Conservation (phyloP, 2,329 filamentous ascomycete species). For the Sclerotinia sclerotiorum region DNA sequence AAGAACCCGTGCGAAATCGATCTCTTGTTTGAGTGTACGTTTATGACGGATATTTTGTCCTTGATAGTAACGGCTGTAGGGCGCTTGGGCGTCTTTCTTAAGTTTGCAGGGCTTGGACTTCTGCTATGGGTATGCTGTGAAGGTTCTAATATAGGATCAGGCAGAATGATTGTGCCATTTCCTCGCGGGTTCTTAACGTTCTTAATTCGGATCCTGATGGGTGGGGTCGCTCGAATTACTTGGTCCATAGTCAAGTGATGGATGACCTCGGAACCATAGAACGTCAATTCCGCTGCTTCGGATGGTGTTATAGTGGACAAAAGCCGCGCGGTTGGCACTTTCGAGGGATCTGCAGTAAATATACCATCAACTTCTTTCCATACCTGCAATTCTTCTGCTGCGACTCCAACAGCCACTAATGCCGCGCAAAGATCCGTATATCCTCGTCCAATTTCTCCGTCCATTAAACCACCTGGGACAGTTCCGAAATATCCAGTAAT, state of each 20-base stretch:
- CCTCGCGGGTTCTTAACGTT: slow-evolving; percentile 86
- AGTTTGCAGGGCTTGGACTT: slow-evolving; percentile 47
- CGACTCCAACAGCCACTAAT: slow-evolving; percentile 83
- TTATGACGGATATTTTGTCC: slow-evolving; percentile 93
- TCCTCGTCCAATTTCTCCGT: slow-evolving; percentile 84
- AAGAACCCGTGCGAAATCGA: slow-evolving; percentile 96
- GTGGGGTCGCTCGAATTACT: slow-evolving; percentile 73
- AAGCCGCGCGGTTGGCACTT: slow-evolving; percentile 90
- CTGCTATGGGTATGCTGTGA: slow-evolving; percentile 54
- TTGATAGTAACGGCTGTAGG: slow-evolving; percentile 96
- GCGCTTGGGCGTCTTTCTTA: slow-evolving; percentile 63
- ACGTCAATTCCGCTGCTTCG: slow-evolving; percentile 93
- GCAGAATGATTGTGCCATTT: slow-evolving; percentile 78
- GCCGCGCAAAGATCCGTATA: slow-evolving; percentile 97
- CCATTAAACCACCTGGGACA: slow-evolving; percentile 85
- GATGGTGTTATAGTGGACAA: slow-evolving; percentile 85
- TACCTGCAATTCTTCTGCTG: slow-evolving; percentile 86
- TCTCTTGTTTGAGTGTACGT: slow-evolving; percentile 96
- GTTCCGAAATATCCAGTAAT: slow-evolving; percentile 94
- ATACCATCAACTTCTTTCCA: slow-evolving; percentile 99
- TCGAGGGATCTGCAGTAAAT: slow-evolving; percentile 78
- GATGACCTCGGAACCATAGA: slow-evolving; percentile 94
- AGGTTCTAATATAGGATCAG: slow-evolving; percentile 60
- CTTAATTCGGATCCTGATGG: slow-evolving; percentile 85
- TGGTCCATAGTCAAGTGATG: slow-evolving; percentile 99